Evolutionary conservation across 495 filamentous ascomycete genomes (phyloP).

Genomic region (Aspergillus egyptiacus): DNA sequence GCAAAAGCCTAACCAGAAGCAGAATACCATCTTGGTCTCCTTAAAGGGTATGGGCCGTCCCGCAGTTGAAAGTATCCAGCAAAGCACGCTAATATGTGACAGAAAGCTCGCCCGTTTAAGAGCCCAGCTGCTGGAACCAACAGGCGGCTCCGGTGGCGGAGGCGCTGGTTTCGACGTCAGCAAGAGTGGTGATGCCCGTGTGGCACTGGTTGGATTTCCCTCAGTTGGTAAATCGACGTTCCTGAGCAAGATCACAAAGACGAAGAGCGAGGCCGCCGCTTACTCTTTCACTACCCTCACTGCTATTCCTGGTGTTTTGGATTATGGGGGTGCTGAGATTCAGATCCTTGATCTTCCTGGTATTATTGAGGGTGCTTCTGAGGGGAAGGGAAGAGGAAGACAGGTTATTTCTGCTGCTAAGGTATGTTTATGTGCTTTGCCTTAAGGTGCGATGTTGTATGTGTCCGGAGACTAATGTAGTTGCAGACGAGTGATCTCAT

Average conservation of each 20-base stretch:
- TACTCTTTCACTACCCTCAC: slow-evolving; percentile 98
- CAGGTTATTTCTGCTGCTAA: slow-evolving; percentile 99
- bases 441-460: neutral
- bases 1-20: slow-evolving; percentile 15
- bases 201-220: slow-evolving; percentile 95
- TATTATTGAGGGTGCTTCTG: slow-evolving; percentile 95
- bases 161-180: slow-evolving; percentile 92
- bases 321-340: slow-evolving; percentile 98
- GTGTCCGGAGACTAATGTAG: neutral
- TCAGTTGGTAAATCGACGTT: slow-evolving; percentile 99
- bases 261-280: slow-evolving; percentile 90
- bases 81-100: neutral
- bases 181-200: slow-evolving; percentile 94
- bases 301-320: slow-evolving; percentile 94
- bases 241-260: slow-evolving; percentile 98
- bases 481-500: slow-evolving; percentile 87
- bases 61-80: neutral
- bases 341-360: slow-evolving; percentile 97
- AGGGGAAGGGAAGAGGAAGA: slow-evolving; percentile 92
- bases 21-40: slow-evolving; percentile 97
- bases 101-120: slow-evolving; percentile 87
- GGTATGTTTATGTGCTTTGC: slow-evolving; percentile 29
- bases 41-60: slow-evolving; percentile 77
- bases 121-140: slow-evolving; percentile 92
- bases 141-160: slow-evolving; percentile 66